A percentile compares a stretch with the other conserved stretches of the same genome.
Conservation (phyloP, 1,284 basidiomycete species). For the Ceratobasidium sp. region DNA sequence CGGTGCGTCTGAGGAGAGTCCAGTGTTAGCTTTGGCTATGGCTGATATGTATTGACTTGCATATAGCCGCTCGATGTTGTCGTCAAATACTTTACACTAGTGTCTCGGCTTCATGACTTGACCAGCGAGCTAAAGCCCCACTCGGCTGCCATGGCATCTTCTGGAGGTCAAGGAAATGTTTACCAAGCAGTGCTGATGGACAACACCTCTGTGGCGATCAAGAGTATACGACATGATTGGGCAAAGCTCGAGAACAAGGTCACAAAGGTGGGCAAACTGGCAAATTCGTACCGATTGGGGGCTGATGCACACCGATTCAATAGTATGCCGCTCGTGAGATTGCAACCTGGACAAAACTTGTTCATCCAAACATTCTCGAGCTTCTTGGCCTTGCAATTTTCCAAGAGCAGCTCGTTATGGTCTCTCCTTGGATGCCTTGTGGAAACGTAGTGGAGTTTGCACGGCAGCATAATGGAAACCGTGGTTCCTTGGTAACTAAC, state of each 20-base stretch:
- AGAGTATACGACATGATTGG: not conserved
- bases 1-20: not conserved
- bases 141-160: not conserved
- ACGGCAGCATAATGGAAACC: not conserved
- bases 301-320: not conserved
- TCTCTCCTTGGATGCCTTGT: not conserved
- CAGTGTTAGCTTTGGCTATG: not conserved
- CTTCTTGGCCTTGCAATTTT: conserved; percentile 7
- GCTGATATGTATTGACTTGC: not conserved
- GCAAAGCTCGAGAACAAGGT: not conserved
- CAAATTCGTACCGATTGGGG: not conserved
- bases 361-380: conserved; percentile 4
- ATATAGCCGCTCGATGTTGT: conserved; percentile 5
- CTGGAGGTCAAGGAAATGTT: not conserved
- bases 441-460: not conserved
- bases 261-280: not conserved
- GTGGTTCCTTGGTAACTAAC: not conserved
- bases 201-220: not conserved
- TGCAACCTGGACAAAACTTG: conserved; percentile 3
- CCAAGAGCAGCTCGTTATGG: not conserved
- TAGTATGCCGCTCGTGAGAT: conserved; percentile 13
- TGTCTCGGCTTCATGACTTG: not conserved
- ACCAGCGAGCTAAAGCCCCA: not conserved
- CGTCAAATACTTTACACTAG: conserved; percentile 6
- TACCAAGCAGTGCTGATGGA: not conserved